These are phyloP conservation scores for Kwoniella europaea DNA, from an alignment of 768 basidiomycete species.

Conservation along the genomic window DNA sequence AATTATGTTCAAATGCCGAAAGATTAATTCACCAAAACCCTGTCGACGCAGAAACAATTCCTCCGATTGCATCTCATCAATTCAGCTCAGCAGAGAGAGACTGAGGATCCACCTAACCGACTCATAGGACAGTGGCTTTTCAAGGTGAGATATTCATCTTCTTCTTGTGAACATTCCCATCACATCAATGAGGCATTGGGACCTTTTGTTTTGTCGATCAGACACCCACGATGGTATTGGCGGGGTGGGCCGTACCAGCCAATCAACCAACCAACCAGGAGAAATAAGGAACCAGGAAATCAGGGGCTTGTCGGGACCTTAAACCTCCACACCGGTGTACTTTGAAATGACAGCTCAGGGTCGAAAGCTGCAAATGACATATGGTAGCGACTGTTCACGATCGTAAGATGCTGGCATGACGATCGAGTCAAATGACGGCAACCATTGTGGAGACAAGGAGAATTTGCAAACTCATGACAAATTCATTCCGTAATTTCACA, in stretches of 20 bases:
- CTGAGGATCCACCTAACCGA: too few relatives aligned
- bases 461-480: background rate
- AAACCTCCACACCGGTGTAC: background rate
- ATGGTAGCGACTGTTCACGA: slow-evolving; percentile 13
- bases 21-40: background rate
- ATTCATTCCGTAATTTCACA: background rate
- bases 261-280: too few relatives aligned
- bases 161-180: too few relatives aligned
- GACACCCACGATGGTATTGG: too few relatives aligned
- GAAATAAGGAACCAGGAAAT: too few relatives aligned
- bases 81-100: background rate
- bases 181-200: too few relatives aligned
- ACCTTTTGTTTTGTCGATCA: too few relatives aligned
- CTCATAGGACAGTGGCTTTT: too few relatives aligned
- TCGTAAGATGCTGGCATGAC: slow-evolving; percentile 26
- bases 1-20: slow-evolving; percentile 1
- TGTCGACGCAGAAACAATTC: background rate
- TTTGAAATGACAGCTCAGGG: background rate
- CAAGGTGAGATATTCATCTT: too few relatives aligned
- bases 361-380: background rate
- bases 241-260: too few relatives aligned
- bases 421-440: slow-evolving; percentile 22
- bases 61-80: background rate
- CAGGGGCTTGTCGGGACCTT: background rate
- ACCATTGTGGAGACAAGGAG: background rate